Evolutionary conservation across 495 filamentous ascomycete genomes (phyloP).

Genomic region (Trichoderma orchidacearum): DNA sequence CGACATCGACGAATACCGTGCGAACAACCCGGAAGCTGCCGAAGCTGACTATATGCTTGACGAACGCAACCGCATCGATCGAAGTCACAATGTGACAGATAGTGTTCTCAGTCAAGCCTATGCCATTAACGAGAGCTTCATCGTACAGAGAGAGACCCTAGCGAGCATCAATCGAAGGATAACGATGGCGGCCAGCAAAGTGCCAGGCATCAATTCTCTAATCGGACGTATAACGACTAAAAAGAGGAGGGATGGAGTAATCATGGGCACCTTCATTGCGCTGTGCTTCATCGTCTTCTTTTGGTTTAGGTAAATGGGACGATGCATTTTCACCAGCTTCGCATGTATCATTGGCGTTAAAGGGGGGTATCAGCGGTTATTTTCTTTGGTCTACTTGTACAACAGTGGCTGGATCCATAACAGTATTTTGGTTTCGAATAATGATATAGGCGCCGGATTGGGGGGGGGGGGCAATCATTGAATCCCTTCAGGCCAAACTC

Average conservation of each 20-base stretch:
- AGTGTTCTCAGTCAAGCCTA: slow-evolving; percentile 92
- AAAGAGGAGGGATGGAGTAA: slow-evolving; percentile 89
- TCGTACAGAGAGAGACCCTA: slow-evolving; percentile 71
- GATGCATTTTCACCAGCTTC: background rate
- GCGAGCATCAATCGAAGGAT: slow-evolving; percentile 80
- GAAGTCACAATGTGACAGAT: slow-evolving; percentile 77
- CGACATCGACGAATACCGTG: slow-evolving; percentile 81
- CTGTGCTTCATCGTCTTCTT: slow-evolving; percentile 80
- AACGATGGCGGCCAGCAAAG: slow-evolving; percentile 71
- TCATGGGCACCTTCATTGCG: slow-evolving; percentile 80
- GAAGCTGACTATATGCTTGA: slow-evolving; percentile 97
- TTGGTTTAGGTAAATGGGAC: slow-evolving; percentile 50
- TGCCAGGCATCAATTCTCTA: slow-evolving; percentile 86
- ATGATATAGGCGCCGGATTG: background rate
- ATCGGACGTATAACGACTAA: slow-evolving; percentile 90
- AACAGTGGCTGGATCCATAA: background rate
- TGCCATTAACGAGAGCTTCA: slow-evolving; percentile 87
- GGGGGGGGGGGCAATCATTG: background rate
- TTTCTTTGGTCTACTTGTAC: slow-evolving; percentile 4
- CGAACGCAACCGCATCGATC: slow-evolving; percentile 72
- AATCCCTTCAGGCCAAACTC: background rate
- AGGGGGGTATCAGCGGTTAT: slow-evolving; percentile 5
- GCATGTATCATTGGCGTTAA: background rate
- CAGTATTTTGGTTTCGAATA: background rate
- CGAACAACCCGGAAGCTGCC: slow-evolving; percentile 60